Percentiles rank a stretch among this genome's conserved stretches.
These are phyloP conservation scores for Conringia planisiliqua DNA, from an alignment of 345 rosid genomes.

Conservation along the genomic window DNA sequence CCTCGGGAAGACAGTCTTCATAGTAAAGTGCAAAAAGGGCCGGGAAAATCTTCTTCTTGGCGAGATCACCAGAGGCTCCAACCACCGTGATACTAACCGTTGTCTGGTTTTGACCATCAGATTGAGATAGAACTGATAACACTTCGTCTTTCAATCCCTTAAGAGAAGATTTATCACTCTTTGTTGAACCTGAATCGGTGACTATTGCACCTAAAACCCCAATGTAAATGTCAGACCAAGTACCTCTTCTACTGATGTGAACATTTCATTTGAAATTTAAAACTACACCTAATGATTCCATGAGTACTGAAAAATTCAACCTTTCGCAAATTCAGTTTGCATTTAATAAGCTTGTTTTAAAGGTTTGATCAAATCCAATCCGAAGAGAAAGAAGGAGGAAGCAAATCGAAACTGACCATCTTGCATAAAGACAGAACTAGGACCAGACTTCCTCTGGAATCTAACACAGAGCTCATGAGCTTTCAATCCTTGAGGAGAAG, in stretches of 20 bases:
- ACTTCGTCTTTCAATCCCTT: slow-evolving; percentile 48
- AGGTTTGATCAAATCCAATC: background rate
- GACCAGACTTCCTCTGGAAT: slow-evolving; percentile 36
- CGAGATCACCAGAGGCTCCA: slow-evolving; percentile 99
- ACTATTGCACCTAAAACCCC: slow-evolving; percentile 56
- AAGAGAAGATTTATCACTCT: slow-evolving; percentile 40
- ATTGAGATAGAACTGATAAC: slow-evolving; percentile 40
- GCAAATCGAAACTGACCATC: slow-evolving; percentile 38
- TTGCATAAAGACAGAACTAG: slow-evolving; percentile 46
- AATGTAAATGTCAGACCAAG: background rate
- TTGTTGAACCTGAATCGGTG: slow-evolving; percentile 37
- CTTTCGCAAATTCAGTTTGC: background rate
- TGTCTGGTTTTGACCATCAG: slow-evolving; percentile 51
- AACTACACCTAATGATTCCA: background rate
- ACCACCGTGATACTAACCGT: slow-evolving; percentile 89
- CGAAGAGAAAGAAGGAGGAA: background rate
- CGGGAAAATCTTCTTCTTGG: slow-evolving; percentile 98
- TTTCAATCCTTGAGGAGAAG: slow-evolving; percentile 20
- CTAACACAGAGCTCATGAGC: slow-evolving; percentile 43
- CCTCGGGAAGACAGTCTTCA: slow-evolving; percentile 93
- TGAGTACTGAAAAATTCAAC: background rate
- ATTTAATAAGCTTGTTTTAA: background rate
- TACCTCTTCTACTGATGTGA: background rate
- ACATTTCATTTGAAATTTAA: background rate
- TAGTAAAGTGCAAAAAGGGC: slow-evolving; percentile 97